Conservation (phyloP, 371 early-diverging fungal species). For the Thermomucor indicae-seudaticae region DNA sequence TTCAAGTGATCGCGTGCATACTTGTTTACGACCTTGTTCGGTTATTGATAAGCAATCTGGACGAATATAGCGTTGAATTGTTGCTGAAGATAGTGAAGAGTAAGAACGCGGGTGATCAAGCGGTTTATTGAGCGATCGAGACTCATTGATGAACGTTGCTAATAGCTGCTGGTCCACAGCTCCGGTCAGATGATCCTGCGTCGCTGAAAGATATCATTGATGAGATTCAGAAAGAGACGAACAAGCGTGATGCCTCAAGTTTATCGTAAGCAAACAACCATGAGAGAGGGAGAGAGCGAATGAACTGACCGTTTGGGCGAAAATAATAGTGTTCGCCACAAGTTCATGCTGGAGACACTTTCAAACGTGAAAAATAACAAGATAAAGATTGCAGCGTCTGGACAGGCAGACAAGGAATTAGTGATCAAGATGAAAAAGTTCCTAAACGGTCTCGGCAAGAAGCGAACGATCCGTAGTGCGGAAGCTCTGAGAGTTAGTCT, state of each 20-base stretch:
- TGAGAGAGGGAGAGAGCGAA: too few species aligned
- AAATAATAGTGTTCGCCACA: conserved; percentile 63
- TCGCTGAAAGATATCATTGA: conserved; percentile 84
- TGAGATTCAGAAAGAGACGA: conserved; percentile 59
- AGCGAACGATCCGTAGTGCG: conserved; percentile 48
- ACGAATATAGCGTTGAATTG: conserved; percentile 85
- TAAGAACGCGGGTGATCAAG: conserved; percentile 24
- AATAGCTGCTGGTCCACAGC: conserved; percentile 77
- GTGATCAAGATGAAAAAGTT: conserved; percentile 79
- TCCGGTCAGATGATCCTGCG: conserved; percentile 89
- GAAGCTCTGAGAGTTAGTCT: conserved; percentile 86
- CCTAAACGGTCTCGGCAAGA: conserved; percentile 64
- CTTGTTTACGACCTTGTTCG: conserved; percentile 86
- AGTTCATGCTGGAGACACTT: conserved; percentile 93
- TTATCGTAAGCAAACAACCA: conserved; percentile 52
- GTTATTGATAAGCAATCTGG: conserved; percentile 59
- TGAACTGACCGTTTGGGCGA: too few species aligned
- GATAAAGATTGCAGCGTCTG: conserved; percentile 60
- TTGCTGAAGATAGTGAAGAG: conserved; percentile 78
- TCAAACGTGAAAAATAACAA: conserved; percentile 92
- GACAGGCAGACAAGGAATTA: conserved; percentile 54
- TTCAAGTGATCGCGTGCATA: conserved; percentile 79
- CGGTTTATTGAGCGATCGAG: background rate
- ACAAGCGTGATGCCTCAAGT: conserved; percentile 40
- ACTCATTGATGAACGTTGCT: background rate